Evolutionary conservation across 768 basidiomycete genomes (phyloP), one percentile per base, ranked within the genome.

Genomic region (Hortiboletus campestris): DNA sequence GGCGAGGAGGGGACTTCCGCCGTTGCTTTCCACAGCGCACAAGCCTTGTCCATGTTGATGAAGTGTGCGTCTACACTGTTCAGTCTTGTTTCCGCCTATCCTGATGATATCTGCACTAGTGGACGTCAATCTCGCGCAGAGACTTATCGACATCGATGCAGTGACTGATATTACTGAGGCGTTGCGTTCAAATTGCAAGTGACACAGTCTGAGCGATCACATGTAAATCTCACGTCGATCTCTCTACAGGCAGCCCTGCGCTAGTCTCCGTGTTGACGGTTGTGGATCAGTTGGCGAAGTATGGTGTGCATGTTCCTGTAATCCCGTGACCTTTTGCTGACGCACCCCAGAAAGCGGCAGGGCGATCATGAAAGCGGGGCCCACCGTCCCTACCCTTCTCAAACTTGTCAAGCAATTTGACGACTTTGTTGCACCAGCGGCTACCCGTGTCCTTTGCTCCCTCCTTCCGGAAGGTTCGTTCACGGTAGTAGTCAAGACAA

Each of bases 371-470:
- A 60, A 40, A 45, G 9, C 39, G 1, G 53, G 54, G 0, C 45
- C 48, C 1, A 59, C 50, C 1, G 22, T 64, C 8, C 38, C 51
- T 10, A 60, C 59, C 0, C 59, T 71, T 38, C 46, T 68, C 46
- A 67, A 48, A 34, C 43, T 71, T 12, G 46, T 62, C 39, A 54
- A 53, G 29, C 51, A 55, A n/a, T 58, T 35, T 28, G 70, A 72
- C 35, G 66, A 72, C 42, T 68, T 66, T 34, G 69, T 70, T 8
- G 58, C 69, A 19, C 68, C 68, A 1, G 64, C 64, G 16, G 70
- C 70, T 12, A 60, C 53, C 3, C 66, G 60, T 17, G 62, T 65
- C 2, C 55, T 70, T 22, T 66, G 68, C 19, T 56, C 59, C 17
- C 56, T 70, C 20, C 64, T 63, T 17, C 50, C 42, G 28, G 63